Evolutionary conservation across 148 eudicot species (phyloP).

Genomic region (Chenopodium suecicum): DNA sequence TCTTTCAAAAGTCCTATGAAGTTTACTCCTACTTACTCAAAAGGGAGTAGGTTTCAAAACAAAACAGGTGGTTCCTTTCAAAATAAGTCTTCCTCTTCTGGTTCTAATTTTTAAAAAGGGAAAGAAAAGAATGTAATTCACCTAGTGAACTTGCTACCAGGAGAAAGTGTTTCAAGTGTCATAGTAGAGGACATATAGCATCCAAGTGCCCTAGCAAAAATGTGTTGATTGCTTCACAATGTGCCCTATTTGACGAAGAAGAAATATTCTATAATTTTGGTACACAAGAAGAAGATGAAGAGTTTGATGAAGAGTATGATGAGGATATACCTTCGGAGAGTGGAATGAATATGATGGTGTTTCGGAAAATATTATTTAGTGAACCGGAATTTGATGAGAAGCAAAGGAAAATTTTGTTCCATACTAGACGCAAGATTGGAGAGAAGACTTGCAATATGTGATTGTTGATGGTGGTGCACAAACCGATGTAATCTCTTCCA

Average conservation of each 20-base stretch:
- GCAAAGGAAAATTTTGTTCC: background rate
- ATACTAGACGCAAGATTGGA: background rate
- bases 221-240: background rate
- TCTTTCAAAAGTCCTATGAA: background rate
- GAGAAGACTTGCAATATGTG: background rate
- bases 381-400: background rate
- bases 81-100: background rate
- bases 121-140: background rate
- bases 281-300: background rate
- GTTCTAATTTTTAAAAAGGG: background rate
- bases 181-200: background rate
- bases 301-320: background rate
- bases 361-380: background rate
- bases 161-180: background rate
- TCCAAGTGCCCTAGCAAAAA: background rate
- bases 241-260: background rate
- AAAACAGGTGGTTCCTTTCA: background rate
- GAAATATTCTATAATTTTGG: background rate
- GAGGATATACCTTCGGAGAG: background rate
- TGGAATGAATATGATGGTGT: background rate
- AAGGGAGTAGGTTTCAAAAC: too few relatives aligned
- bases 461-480: background rate
- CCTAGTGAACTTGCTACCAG: background rate
- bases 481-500: background rate
- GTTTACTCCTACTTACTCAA: background rate